A percentile compares a stretch with the other conserved stretches of the same genome.
Conservation (phyloP, 108 stramenopile species). For the Nitzschia sp. region DNA sequence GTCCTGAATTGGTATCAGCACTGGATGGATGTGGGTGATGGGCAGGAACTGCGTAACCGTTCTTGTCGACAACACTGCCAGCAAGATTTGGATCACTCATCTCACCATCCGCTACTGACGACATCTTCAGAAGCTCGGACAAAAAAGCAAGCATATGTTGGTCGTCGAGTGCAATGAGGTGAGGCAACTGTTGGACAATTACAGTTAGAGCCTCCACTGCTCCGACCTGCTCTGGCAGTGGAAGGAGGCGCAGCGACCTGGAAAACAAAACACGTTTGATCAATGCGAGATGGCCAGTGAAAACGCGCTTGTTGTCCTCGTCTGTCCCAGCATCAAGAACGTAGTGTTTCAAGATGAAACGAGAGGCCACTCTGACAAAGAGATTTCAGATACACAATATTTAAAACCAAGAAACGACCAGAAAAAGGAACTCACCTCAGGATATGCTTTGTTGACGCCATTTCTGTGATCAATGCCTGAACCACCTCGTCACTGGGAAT, state of each 20-base stretch:
- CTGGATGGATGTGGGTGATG: slow-evolving; percentile 7
- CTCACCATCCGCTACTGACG: slow-evolving; percentile 85
- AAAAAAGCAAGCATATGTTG: slow-evolving; percentile 70
- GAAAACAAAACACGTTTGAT: slow-evolving; percentile 73
- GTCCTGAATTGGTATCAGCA: slow-evolving; percentile 19
- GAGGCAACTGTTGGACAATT: slow-evolving; percentile 57
- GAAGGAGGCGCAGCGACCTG: slow-evolving; percentile 60
- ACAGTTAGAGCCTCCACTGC: slow-evolving; percentile 68
- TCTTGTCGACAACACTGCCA: slow-evolving; percentile 72
- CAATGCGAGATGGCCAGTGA: slow-evolving; percentile 22
- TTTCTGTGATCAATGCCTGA: slow-evolving; percentile 55
- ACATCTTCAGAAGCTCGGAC: slow-evolving; percentile 80
- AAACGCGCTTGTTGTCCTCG: slow-evolving; percentile 1
- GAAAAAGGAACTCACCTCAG: slow-evolving; percentile 53
- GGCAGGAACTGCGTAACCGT: slow-evolving; percentile 62
- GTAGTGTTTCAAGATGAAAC: slow-evolving; percentile 49
- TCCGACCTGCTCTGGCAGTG: slow-evolving; percentile 77
- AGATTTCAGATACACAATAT: neutral
- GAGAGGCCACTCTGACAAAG: slow-evolving; percentile 49
- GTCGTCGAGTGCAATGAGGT: slow-evolving; percentile 58
- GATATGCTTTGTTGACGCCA: slow-evolving; percentile 67
- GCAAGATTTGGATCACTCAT: slow-evolving; percentile 61
- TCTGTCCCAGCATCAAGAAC: slow-evolving; percentile 16
- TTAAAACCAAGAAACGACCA: neutral
- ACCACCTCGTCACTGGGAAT: slow-evolving; percentile 46